These are phyloP conservation scores for Hericium alpestre DNA, from an alignment of 768 basidiomycete genomes.

Conservation along the genomic window DNA sequence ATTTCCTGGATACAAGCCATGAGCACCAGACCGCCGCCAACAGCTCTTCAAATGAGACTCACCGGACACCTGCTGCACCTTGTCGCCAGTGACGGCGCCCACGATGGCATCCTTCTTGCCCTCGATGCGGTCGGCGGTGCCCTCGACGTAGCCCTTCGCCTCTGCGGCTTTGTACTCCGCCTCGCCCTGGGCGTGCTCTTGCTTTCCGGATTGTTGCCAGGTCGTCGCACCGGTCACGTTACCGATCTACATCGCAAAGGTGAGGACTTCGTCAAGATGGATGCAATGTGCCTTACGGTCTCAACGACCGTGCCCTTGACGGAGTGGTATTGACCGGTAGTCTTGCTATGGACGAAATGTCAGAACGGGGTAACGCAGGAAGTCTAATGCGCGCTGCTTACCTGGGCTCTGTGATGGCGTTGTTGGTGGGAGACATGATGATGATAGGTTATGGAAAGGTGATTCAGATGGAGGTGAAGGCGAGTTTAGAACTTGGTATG, in stretches of 20 bases:
- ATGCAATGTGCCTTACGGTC: not conserved
- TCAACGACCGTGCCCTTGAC: constrained; percentile 18
- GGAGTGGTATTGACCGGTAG: constrained; percentile 22
- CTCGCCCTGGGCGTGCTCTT: constrained; percentile 44
- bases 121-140: constrained; percentile 30
- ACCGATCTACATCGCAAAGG: constrained; percentile 22
- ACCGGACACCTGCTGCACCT: constrained; percentile 33
- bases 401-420: not conserved
- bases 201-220: constrained; percentile 38
- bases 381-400: not conserved
- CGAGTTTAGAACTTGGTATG: not conserved
- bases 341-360: constrained; percentile 11
- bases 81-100: constrained; percentile 44
- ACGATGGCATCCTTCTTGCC: constrained; percentile 40
- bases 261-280: not conserved
- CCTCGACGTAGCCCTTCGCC: constrained; percentile 40
- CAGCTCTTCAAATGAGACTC: constrained; percentile 8
- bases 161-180: constrained; percentile 39
- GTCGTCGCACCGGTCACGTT: constrained; percentile 35
- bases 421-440: not conserved
- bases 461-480: not conserved
- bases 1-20: constrained; percentile 28
- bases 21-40: not conserved
- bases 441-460: not conserved
- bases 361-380: not conserved